Conservation (phyloP, 345 rosid genomes). For the Viola odorata region DNA sequence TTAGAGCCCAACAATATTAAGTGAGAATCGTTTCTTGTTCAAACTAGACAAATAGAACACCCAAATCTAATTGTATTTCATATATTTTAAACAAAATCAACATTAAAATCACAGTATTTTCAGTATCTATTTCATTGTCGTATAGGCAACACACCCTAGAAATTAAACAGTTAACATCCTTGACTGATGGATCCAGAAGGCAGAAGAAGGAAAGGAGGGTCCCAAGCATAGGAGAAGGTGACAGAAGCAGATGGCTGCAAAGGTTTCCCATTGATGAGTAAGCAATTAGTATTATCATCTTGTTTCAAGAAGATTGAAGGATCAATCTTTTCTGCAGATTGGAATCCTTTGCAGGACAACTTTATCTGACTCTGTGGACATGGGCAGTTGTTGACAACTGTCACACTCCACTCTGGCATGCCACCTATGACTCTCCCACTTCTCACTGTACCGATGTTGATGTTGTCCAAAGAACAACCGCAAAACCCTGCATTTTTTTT, state of each 20-base stretch:
- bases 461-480: slow-evolving; percentile 4
- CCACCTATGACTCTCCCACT: slow-evolving; percentile 8
- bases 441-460: slow-evolving; percentile 9
- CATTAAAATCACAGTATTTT: no score
- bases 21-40: background rate
- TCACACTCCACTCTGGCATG: slow-evolving; percentile 25
- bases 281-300: slow-evolving; percentile 9
- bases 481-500: slow-evolving; percentile 1
- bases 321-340: background rate
- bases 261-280: slow-evolving; percentile 15
- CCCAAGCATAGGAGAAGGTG: slow-evolving; percentile 26
- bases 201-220: slow-evolving; percentile 18
- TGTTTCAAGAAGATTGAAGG: background rate
- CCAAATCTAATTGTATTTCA: no score
- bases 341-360: slow-evolving; percentile 19
- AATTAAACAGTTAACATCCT: slow-evolving; percentile 6
- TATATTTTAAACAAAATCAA: background rate
- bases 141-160: background rate
- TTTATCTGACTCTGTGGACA: slow-evolving; percentile 11
- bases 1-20: no score
- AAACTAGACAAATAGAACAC: background rate
- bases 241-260: slow-evolving; percentile 2
- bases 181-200: background rate
- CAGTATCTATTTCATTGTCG: background rate
- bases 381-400: slow-evolving; percentile 12